Evolutionary conservation across 805 yeast genomes (phyloP), one percentile per base, ranked within the genome.

Genomic region (Ascoidea rubescens): DNA sequence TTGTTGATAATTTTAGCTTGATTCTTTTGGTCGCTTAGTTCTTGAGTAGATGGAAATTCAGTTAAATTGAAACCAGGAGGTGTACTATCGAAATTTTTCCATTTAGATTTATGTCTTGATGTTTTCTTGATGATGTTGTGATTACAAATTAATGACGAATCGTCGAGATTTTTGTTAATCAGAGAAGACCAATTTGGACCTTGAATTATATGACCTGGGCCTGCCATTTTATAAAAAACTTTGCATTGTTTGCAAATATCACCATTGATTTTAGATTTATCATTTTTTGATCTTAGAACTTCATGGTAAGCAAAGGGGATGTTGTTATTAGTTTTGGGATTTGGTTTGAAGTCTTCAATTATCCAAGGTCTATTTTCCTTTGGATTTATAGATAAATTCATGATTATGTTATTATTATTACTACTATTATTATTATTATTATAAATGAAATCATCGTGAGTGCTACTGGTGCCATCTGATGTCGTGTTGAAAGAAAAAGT

Each of bases 261-360:
- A 4, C 54, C 49, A 28, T 51, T 47, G 5, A 46, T 45, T 5
- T 53, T 49, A n/a, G 7, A 5, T 16, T 6, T n/a, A 21, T 16
- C 49, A 49, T 5, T 32, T 10, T 17, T 33, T 5, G 7, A 10
- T 5, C 16, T 16, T 31, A 30, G 31, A 31, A 42, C 44, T 37
- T 33, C 62, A 59, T 17, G 63, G 61, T 49, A 59, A 10, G 64
- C 59, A 7, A 53, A 47, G 14, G 37, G 50, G 31, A 48, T 46
- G 1, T 62, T 60, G 48, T 60, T 59, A 44, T 60, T 59, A 5
- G 54, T 52, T 5, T 42, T 51, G 7, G 68, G 64, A 51, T 67
- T 67, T 3, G 64, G 62, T 45, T 58, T 59, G 58, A 68, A 68
- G 51, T 68, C 71, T 52, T 67, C 71, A 2, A 68, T 64, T 55